Evolutionary conservation across 805 yeast genomes (phyloP).

Genomic region (Scheffersomyces coipomensis): DNA sequence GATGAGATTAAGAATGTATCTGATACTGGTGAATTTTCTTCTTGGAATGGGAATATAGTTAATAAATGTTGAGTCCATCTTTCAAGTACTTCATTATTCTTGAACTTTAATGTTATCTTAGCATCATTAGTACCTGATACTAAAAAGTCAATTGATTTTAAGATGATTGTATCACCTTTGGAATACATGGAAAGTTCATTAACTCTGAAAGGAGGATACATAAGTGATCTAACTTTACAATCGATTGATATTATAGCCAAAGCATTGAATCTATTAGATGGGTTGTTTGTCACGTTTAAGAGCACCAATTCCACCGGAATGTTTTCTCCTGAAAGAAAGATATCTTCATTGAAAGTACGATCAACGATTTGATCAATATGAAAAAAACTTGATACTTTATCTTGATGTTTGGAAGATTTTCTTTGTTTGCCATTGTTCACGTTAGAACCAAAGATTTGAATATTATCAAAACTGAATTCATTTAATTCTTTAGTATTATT

Average conservation of each 20-base stretch:
- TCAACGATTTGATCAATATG: conserved; percentile 34
- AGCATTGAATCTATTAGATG: conserved; percentile 25
- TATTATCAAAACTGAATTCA: conserved; percentile 34
- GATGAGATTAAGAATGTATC: conserved; percentile 18
- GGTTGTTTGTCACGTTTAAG: conserved; percentile 24
- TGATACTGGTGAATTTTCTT: conserved; percentile 19
- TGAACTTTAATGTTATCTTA: conserved; percentile 12
- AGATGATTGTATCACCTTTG: conserved; percentile 8
- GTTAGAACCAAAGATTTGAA: conserved; percentile 24
- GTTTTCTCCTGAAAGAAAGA: conserved; percentile 10
- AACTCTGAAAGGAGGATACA: conserved; percentile 43
- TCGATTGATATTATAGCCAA: conserved; percentile 32
- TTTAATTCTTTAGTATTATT: conserved; percentile 19
- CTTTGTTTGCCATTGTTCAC: conserved; percentile 1
- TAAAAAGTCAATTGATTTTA: conserved; percentile 17
- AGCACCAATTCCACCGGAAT: conserved; percentile 30
- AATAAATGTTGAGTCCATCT: conserved; percentile 32
- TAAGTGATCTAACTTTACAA: conserved; percentile 23
- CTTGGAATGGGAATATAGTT: conserved; percentile 30
- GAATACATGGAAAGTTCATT: conserved; percentile 30
- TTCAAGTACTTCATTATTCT: conserved; percentile 14
- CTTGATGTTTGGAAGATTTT: conserved; percentile 1
- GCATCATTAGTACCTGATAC: conserved; percentile 10
- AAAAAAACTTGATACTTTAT: conserved; percentile 36
- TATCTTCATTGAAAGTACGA: conserved; percentile 22